Conservation (phyloP, 1,139 yeast genomes). For the Yamadazyma dushanensis region DNA sequence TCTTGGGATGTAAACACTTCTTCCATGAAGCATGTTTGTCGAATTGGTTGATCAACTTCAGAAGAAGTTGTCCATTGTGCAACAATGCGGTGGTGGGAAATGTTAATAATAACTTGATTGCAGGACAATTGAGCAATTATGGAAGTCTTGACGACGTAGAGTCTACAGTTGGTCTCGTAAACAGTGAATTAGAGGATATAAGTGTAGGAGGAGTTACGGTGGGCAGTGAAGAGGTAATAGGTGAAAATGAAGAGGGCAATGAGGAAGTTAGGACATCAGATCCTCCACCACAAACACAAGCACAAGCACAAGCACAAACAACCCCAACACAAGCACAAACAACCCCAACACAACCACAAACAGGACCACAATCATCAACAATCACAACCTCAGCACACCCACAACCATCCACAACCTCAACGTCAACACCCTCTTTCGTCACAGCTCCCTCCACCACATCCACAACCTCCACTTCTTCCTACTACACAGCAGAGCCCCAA, state of each 20-base stretch:
- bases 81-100: constrained; percentile 24
- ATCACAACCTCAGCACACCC: no score
- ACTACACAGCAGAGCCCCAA: background rate
- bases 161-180: constrained; percentile 3
- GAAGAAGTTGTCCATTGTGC: constrained; percentile 47
- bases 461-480: background rate
- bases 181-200: background rate
- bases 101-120: constrained; percentile 19
- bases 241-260: no score
- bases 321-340: no score
- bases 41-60: constrained; percentile 48
- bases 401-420: no score
- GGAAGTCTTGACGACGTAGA: constrained; percentile 20
- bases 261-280: no score
- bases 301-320: no score
- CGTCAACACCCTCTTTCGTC: no score
- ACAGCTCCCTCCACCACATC: no score
- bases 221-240: background rate
- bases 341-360: no score
- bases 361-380: no score
- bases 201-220: no score
- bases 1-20: constrained; percentile 46
- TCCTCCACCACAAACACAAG: no score
- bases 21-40: constrained; percentile 46
- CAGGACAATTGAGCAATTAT: constrained; percentile 20